Conservation (phyloP, 2,329 filamentous ascomycete species). For the Ceratocystis colombiana region DNA sequence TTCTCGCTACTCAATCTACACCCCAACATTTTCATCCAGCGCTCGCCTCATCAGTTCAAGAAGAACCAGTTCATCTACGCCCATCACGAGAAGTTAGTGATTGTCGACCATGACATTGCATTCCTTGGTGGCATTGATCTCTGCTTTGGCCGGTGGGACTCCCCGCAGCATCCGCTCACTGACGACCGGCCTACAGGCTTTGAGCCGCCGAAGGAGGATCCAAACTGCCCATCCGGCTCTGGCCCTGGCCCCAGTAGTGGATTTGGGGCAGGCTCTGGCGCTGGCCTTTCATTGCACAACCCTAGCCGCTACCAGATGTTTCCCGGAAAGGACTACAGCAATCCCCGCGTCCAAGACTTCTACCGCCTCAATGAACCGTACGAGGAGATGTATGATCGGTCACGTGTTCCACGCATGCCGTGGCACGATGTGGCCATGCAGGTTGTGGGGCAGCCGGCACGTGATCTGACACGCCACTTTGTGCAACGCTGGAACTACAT, state of each 20-base stretch:
- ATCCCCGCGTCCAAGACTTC: conserved; percentile 90
- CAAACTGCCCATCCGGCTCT: not conserved
- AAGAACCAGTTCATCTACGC: conserved; percentile 99
- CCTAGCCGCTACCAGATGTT: conserved; percentile 91
- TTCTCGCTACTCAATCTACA: conserved; percentile 91
- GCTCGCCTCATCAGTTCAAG: conserved; percentile 94
- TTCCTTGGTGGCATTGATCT: conserved; percentile 94
- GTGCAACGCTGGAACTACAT: conserved; percentile 98
- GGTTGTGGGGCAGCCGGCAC: conserved; percentile 86
- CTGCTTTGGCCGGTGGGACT: conserved; percentile 96
- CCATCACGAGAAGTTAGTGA: conserved; percentile 95
- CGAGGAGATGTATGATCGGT: conserved; percentile 96
- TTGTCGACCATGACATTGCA: conserved; percentile 90
- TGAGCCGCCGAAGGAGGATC: conserved; percentile 46
- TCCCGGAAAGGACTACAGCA: conserved; percentile 97
- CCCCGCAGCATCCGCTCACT: conserved; percentile 77
- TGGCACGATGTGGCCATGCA: conserved; percentile 99
- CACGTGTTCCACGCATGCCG: conserved; percentile 82
- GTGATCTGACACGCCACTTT: conserved; percentile 90
- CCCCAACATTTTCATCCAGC: conserved; percentile 89
- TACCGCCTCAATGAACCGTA: conserved; percentile 88
- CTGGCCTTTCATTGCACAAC: conserved; percentile 53
- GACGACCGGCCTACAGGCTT: conserved; percentile 96
- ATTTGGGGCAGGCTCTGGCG: conserved; percentile 34
- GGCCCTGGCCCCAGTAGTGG: not conserved